phyloP scores from a whole-genome alignment of 192 early-diverging fungal genomes.

The Backusella macrospora region DNA sequence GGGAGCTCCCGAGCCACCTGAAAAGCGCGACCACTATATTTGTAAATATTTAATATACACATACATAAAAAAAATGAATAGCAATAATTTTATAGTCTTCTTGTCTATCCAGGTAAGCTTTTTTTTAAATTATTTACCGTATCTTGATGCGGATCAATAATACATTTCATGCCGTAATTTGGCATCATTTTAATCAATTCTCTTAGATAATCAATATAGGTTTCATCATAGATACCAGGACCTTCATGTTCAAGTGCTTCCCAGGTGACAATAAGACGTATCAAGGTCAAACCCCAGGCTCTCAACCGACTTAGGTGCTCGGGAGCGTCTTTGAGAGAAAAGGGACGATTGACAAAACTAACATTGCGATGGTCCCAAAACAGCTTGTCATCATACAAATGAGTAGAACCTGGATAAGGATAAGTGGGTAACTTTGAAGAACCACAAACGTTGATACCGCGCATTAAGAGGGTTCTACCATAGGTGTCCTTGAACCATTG shows the following conservation, averaged over 20 bases:
- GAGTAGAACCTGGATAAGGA: constrained; percentile 64
- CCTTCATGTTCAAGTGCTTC: constrained; percentile 80
- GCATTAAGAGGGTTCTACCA: constrained; percentile 62
- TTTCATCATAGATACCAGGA: constrained; percentile 83
- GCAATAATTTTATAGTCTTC: neutral
- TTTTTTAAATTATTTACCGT: constrained; percentile 51
- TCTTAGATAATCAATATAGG: constrained; percentile 77
- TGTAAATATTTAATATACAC: too few species aligned
- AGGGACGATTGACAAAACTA: constrained; percentile 78
- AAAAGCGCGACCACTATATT: constrained; percentile 65
- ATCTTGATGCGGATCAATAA: constrained; percentile 91
- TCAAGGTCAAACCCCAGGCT: constrained; percentile 82
- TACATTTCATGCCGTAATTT: constrained; percentile 79
- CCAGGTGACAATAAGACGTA: constrained; percentile 79
- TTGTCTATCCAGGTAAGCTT: too few species aligned
- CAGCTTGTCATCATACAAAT: constrained; percentile 50
- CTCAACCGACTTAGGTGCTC: constrained; percentile 74
- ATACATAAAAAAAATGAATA: neutral
- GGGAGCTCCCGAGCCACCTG: constrained; percentile 84
- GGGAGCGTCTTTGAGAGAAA: constrained; percentile 73
- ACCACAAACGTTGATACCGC: constrained; percentile 82
- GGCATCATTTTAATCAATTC: constrained; percentile 65
- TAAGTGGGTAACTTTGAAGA: constrained; percentile 75
- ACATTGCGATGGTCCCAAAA: constrained; percentile 78
- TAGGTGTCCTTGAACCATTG: constrained; percentile 54